Percentiles rank a stretch among this genome's conserved stretches.
These are phyloP conservation scores for Lachancea mirantina DNA, from an alignment of 805 yeast genomes.

Conservation along the genomic window DNA sequence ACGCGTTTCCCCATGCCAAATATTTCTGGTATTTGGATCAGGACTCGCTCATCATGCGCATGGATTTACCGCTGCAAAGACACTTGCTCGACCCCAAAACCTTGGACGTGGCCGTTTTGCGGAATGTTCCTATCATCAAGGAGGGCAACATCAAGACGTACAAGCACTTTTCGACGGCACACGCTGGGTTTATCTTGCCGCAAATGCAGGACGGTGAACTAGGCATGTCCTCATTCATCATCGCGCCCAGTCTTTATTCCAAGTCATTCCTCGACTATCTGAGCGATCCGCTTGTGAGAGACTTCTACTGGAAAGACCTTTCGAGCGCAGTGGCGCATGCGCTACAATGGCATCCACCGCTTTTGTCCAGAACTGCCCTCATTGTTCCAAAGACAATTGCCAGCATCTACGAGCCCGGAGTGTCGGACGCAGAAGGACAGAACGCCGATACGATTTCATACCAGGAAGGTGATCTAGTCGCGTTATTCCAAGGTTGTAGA, in stretches of 20 bases:
- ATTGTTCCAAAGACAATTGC: conserved; percentile 58
- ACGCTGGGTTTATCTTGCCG: conserved; percentile 56
- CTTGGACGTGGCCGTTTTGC: conserved; percentile 54
- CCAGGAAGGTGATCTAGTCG: conserved; percentile 60
- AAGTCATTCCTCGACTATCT: conserved; percentile 71
- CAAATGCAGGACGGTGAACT: conserved; percentile 55
- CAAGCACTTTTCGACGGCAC: conserved; percentile 46
- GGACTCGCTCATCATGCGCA: conserved; percentile 68
- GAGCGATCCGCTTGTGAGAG: conserved; percentile 64
- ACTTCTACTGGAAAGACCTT: conserved; percentile 43
- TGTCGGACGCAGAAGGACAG: conserved; percentile 14
- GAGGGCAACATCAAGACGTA: conserved; percentile 43
- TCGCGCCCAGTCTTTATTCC: conserved; percentile 58
- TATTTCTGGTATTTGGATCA: conserved; percentile 86
- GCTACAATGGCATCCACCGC: conserved; percentile 89
- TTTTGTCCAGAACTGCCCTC: conserved; percentile 64
- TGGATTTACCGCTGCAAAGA: conserved; percentile 50
- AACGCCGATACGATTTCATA: conserved; percentile 44
- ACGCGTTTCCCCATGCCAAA: conserved; percentile 85
- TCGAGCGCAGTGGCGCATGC: conserved; percentile 68
- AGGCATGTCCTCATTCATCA: conserved; percentile 63
- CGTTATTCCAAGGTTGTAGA: conserved; percentile 52
- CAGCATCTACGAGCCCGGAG: conserved; percentile 36
- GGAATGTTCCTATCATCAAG: conserved; percentile 59
- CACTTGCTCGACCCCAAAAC: conserved; percentile 55